Percentiles rank a stretch among this genome's conserved stretches.
phyloP scores from a whole-genome alignment of 169 alveolate species.

The Plasmodium coatneyi region DNA sequence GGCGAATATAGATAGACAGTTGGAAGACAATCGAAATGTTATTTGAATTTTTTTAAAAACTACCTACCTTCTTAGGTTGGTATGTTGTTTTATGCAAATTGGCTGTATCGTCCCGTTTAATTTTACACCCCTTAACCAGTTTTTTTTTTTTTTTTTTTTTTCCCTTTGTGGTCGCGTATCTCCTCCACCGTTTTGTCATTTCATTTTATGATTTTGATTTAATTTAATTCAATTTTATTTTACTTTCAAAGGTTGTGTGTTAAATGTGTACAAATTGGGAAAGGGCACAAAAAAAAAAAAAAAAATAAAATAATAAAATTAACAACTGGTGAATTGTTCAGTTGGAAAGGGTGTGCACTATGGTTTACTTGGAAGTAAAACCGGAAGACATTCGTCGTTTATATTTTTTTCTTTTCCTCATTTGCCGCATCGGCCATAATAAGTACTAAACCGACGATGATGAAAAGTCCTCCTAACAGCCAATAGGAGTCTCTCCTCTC shows the following conservation, averaged over 20 bases:
- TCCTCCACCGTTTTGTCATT: neutral
- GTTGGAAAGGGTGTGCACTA: neutral
- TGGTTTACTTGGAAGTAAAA: neutral
- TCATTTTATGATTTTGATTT: neutral
- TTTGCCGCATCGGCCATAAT: slow-evolving; percentile 28
- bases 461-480: slow-evolving; percentile 34
- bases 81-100: neutral
- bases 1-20: slow-evolving; percentile 77
- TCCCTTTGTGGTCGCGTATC: neutral
- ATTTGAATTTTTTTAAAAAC: slow-evolving; percentile 4
- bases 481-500: slow-evolving; percentile 49
- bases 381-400: neutral
- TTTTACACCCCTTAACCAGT: neutral
- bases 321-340: neutral
- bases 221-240: neutral
- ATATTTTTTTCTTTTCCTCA: slow-evolving; percentile 29
- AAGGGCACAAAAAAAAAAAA: neutral
- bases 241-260: neutral
- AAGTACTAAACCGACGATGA: slow-evolving; percentile 32
- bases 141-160: neutral
- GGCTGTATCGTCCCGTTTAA: neutral
- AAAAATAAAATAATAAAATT: neutral
- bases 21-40: slow-evolving; percentile 76
- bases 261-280: neutral
- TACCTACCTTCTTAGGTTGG: neutral